These are phyloP conservation scores for Penicillium canescens DNA, from an alignment of 495 filamentous ascomycete genomes.

Conservation along the genomic window DNA sequence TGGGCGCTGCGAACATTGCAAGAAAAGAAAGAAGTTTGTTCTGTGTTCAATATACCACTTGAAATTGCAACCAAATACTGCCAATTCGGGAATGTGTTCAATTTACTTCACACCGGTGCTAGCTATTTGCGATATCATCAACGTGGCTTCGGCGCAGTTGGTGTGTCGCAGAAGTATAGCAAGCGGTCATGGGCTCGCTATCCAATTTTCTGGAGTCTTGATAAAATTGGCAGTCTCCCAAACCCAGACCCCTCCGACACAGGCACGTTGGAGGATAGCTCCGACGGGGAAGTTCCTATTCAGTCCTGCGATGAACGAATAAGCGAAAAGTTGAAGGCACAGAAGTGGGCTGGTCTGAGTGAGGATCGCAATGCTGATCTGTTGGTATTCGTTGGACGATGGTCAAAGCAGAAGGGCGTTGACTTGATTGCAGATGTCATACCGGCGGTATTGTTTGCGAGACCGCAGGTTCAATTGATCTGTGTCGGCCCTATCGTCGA, in stretches of 20 bases:
- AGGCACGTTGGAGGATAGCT: slow-evolving; percentile 39
- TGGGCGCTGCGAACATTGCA: slow-evolving; percentile 64
- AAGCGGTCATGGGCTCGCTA: slow-evolving; percentile 64
- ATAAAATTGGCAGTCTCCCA: slow-evolving; percentile 60
- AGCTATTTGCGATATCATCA: slow-evolving; percentile 65
- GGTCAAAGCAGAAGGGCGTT: slow-evolving; percentile 71
- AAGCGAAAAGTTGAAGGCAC: slow-evolving; percentile 54
- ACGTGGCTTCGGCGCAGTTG: slow-evolving; percentile 64
- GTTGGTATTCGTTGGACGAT: slow-evolving; percentile 71
- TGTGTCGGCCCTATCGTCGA: slow-evolving; percentile 68
- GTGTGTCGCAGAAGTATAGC: slow-evolving; percentile 67
- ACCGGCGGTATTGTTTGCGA: slow-evolving; percentile 59
- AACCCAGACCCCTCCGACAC: slow-evolving; percentile 69
- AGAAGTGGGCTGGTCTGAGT: slow-evolving; percentile 66
- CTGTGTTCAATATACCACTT: slow-evolving; percentile 58
- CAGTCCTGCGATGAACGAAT: slow-evolving; percentile 44
- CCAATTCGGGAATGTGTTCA: slow-evolving; percentile 72
- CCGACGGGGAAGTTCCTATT: slow-evolving; percentile 37
- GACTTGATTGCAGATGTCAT: slow-evolving; percentile 72
- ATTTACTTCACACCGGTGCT: slow-evolving; percentile 63
- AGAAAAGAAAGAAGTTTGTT: slow-evolving; percentile 62
- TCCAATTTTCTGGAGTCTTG: slow-evolving; percentile 68
- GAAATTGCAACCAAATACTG: slow-evolving; percentile 55
- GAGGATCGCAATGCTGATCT: slow-evolving; percentile 61
- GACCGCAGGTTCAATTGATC: slow-evolving; percentile 63